These are phyloP conservation scores for Nannochloropsis oceanica DNA, from an alignment of 108 stramenopile species.

Conservation along the genomic window DNA sequence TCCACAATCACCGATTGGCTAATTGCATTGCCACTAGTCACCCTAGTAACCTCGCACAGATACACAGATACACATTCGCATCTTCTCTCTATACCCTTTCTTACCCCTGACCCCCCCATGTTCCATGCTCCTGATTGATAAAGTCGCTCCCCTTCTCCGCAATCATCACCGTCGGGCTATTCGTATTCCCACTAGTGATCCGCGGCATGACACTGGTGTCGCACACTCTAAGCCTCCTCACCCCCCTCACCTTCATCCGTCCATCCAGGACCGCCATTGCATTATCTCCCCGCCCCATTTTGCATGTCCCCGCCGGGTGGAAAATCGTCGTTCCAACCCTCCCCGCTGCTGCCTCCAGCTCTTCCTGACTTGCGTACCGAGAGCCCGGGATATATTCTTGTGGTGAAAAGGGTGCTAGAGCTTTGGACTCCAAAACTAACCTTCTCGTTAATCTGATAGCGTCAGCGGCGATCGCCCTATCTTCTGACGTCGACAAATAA, in stretches of 20 bases:
- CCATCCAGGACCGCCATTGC: slow-evolving; percentile 16
- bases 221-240: slow-evolving; percentile 4
- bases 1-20: no score
- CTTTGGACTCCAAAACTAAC: background rate
- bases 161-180: slow-evolving; percentile 21
- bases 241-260: slow-evolving; percentile 13
- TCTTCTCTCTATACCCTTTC: no score
- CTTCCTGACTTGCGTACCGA: background rate
- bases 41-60: no score
- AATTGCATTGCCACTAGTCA: no score
- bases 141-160: slow-evolving; percentile 17
- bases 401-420: background rate
- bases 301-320: slow-evolving; percentile 31
- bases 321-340: slow-evolving; percentile 28
- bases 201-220: slow-evolving; percentile 28
- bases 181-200: slow-evolving; percentile 37
- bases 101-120: no score
- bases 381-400: background rate
- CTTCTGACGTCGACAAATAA: background rate
- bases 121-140: slow-evolving; percentile 2
- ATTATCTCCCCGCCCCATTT: slow-evolving; percentile 8
- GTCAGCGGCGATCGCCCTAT: background rate
- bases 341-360: background rate
- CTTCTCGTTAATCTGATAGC: background rate
- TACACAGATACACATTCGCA: no score